Percentiles rank a stretch among this genome's conserved stretches.
Evolutionary conservation across 768 basidiomycete species (phyloP).

Genomic region (Cystobasidium ongulense): DNA sequence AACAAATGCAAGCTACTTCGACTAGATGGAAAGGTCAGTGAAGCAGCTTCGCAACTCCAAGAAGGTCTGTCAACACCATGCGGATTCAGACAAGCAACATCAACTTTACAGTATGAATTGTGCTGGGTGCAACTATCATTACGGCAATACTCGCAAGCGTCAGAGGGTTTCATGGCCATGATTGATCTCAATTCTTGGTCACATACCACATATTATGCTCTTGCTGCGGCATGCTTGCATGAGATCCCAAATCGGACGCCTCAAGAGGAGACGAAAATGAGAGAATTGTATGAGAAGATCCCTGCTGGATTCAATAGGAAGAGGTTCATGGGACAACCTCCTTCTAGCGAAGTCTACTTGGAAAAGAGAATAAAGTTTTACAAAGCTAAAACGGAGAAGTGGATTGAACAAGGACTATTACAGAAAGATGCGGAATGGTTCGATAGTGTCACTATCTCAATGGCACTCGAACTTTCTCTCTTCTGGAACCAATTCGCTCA

Average conservation of each 20-base stretch:
- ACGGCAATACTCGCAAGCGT: conserved; percentile 10
- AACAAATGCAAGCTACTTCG: conserved; percentile 22
- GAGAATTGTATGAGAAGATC: conserved; percentile 11
- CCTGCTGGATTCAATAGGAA: conserved; percentile 15
- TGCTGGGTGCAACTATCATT: conserved; percentile 22
- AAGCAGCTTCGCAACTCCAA: background rate
- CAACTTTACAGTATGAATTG: conserved; percentile 24
- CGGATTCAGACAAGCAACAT: conserved; percentile 17
- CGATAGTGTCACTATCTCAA: conserved; percentile 11
- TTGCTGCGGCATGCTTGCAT: conserved; percentile 16
- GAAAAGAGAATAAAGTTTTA: conserved; percentile 27
- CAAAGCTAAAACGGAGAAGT: background rate
- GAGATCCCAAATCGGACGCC: conserved; percentile 6
- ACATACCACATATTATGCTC: conserved; percentile 25
- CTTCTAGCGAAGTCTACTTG: conserved; percentile 20
- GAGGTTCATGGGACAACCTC: conserved; percentile 25
- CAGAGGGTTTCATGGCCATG: conserved; percentile 11
- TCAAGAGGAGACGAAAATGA: background rate
- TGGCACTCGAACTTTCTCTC: conserved; percentile 15
- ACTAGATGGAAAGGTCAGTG: background rate
- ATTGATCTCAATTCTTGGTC: conserved; percentile 24
- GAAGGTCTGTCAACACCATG: background rate
- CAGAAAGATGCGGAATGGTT: conserved; percentile 14
- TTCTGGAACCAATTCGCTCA: conserved; percentile 29
- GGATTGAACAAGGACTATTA: background rate